Base-by-base conservation (phyloP, 2,329 filamentous ascomycete species). In the Ceratocystis huliohia region DNA sequence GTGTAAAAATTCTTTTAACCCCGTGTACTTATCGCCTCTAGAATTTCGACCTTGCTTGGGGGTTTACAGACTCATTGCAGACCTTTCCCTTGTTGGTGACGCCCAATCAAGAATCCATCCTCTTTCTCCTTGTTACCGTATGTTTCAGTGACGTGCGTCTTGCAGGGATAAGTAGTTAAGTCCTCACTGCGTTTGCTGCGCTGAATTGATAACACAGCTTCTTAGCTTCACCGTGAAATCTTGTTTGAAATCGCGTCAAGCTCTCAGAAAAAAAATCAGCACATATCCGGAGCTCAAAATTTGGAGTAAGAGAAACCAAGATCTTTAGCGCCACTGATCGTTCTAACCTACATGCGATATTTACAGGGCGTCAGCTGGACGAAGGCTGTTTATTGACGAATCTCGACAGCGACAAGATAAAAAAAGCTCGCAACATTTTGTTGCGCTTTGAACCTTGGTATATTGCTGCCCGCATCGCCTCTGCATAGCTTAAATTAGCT, bases 101-200 rank as follows among this genome's bases (percentile, higher is more conserved):
- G 4, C 57, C 8, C 37, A 8, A 33, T 30, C 41, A 33, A 25
- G 17, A 30, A 33, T 44, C 17, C 41, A n/a, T 20, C 20, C 48
- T 22, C 44, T 22, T 37, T 41, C 22, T 37, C 30, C 33, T 17
- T 57, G 25, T 5, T 57, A 28, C 56, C 56, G 56, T n/a, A 37
- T 59, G 56, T 59, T 59, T 59, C 56, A 59, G 56, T 37, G 56
- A 37, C 56, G 25, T 59, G 56, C 56, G 33, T 59, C 6, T 41
- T 30, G 56, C 56, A 59, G 56, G 56, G 56, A 59, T 59, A 20
- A 8, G 13, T 37, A 28, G 33, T 37, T 59, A 59, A n/a, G 56
- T 50, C 6, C 20, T 50, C 28, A 25, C 22, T 59, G 56, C 56
- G n/a, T 59, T 37, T 59, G 8, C 56, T 59, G 37, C 37, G 37